phyloP scores from a whole-genome alignment of 257 asterid species.

The Ilex asprella region DNA sequence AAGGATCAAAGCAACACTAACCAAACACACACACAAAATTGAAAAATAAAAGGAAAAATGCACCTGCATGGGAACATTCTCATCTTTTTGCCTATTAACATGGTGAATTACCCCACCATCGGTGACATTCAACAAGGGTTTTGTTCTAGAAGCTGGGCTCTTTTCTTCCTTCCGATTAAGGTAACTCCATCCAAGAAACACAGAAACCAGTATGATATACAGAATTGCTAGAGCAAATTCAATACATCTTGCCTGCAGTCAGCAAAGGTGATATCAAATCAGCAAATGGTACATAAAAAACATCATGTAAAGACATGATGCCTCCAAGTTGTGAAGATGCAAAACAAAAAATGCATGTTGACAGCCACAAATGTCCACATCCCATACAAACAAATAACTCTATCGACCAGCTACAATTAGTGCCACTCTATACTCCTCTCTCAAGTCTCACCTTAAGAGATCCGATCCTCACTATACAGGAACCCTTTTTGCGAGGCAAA shows the following conservation, averaged over 20 bases:
- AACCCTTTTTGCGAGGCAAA: conserved; percentile 47
- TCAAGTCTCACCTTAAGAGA: conserved; percentile 49
- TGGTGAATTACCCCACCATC: conserved; percentile 69
- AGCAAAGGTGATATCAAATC: conserved; percentile 5
- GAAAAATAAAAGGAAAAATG: conserved; percentile 12
- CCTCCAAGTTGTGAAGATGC: neutral
- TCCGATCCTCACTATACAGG: conserved; percentile 84
- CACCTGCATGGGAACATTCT: conserved; percentile 93
- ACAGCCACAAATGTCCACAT: neutral
- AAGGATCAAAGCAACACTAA: neutral
- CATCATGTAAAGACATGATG: neutral
- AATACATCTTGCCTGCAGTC: conserved; percentile 84
- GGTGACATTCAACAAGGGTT: conserved; percentile 64
- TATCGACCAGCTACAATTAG: neutral
- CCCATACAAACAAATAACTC: conserved; percentile 1
- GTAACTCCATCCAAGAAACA: conserved; percentile 93
- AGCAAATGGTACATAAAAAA: neutral
- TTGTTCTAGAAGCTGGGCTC: conserved; percentile 50
- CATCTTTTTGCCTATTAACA: conserved; percentile 69
- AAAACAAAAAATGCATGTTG: neutral
- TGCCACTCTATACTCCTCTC: conserved; percentile 15
- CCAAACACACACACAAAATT: conserved; percentile 1
- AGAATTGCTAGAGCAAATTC: conserved; percentile 72
- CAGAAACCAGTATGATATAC: conserved; percentile 61
- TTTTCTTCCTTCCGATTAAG: conserved; percentile 50